phyloP scores from a whole-genome alignment of 805 yeast genomes.

The Huiozyma naganishii region DNA sequence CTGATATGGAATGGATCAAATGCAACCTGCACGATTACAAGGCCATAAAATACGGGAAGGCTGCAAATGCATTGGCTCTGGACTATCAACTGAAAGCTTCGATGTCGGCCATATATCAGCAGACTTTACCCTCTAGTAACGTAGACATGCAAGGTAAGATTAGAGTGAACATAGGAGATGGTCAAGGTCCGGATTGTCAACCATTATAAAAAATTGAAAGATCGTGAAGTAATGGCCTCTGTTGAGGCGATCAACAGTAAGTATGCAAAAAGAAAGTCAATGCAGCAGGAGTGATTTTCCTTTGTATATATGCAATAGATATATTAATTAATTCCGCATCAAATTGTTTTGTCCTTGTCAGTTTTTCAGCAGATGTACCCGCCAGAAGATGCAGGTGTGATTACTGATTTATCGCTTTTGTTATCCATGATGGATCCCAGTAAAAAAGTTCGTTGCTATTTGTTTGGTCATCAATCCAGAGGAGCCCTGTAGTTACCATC shows the following conservation, averaged over 20 bases:
- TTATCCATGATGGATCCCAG: conserved; percentile 73
- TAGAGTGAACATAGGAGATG: conserved; percentile 63
- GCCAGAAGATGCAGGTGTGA: not conserved
- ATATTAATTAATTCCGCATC: not conserved
- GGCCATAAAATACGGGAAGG: conserved; percentile 32
- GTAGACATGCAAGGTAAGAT: conserved; percentile 19
- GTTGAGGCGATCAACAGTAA: conserved; percentile 62
- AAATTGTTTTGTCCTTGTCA: not conserved
- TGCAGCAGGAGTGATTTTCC: conserved; percentile 1
- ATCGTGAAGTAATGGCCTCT: conserved; percentile 50
- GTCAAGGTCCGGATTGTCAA: conserved; percentile 52
- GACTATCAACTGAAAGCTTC: conserved; percentile 48
- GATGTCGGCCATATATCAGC: conserved; percentile 41
- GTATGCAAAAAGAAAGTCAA: conserved; percentile 38
- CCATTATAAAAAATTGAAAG: conserved; percentile 44
- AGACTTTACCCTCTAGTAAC: conserved; percentile 17
- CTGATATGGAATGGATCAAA: conserved; percentile 54
- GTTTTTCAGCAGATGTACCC: not conserved
- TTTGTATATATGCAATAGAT: not conserved
- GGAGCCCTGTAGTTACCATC: conserved; percentile 68
- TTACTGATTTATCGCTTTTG: conserved; percentile 2
- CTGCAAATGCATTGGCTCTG: conserved; percentile 40
- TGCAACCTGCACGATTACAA: conserved; percentile 28
- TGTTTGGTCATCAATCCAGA: conserved; percentile 70
- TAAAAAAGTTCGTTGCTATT: conserved; percentile 34